Base-by-base conservation (phyloP, 2,329 filamentous ascomycete species). In the Thermomyces lanuginosus region DNA sequence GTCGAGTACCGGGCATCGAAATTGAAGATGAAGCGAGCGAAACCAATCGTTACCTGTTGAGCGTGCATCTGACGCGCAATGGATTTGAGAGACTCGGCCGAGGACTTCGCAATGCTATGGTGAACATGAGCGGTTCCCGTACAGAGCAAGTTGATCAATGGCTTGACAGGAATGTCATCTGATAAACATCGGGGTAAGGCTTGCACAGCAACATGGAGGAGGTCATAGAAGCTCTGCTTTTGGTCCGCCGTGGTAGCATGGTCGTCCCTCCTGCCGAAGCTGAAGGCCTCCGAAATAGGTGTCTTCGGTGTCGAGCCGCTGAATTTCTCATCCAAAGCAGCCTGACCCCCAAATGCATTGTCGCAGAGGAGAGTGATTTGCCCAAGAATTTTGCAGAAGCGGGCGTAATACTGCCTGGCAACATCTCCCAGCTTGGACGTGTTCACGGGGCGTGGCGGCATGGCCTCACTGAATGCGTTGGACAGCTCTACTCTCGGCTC, bases 1-100 rank as follows among this genome's bases (percentile, higher is more conserved):
- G 89, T 95, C 1, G 86, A 82, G 50, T 98, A 98, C 13, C 84
- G 74, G 39, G 92, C 84, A 49, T 98, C 91, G 48, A 95, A 98
- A 40, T 89, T 92, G 59, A 98, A 98, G 28, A 98, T 98, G 53
- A 95, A 98, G 14, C 84, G 69, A 19, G 89, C 81, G 53, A 98
- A 98, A 0, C 89, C 86, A 53, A 91, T 92, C 0, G 84, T 92
- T 3, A 98, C 89, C 49, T 89, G 80, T 40, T 98, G 83, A 0
- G 89, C 84, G 53, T 92, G 79, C 5, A 77, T 80, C 44, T 98
- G 89, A 16, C 80, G 69, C 7, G 91, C 89, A 42, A 98, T 98
- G 0, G 86, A 86, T 49, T 93, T 95, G 9, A 98, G 56, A 1
- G 89, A 93, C 39, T 84, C 78, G 3, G 83, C 80, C 1, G 91